Evolutionary conservation across 805 yeast species (phyloP).

Genomic region (Saturnispora diversa): DNA sequence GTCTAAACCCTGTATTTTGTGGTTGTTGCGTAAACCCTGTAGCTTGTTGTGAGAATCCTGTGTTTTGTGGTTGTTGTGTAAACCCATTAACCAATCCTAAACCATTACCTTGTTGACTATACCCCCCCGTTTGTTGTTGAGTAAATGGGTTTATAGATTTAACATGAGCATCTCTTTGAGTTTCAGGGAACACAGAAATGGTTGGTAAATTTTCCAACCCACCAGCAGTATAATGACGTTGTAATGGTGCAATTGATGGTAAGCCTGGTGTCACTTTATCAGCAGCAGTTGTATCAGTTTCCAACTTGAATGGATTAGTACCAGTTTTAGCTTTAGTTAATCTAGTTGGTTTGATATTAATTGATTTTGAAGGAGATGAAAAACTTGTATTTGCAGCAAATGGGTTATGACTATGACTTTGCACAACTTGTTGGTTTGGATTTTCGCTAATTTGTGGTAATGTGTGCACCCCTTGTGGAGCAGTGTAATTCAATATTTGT

Average conservation of each 20-base stretch:
- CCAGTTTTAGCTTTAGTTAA: conserved; percentile 34
- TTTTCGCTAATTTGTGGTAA: conserved; percentile 9
- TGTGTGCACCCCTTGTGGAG: conserved; percentile 7
- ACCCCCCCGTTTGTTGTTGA: neutral
- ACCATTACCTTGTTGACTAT: too few species aligned
- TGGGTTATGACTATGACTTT: conserved; percentile 6
- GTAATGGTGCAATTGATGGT: conserved; percentile 20
- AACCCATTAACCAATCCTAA: neutral
- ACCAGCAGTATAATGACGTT: conserved; percentile 55
- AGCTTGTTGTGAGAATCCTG: conserved; percentile 13
- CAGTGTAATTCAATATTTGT: conserved; percentile 6
- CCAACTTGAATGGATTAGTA: conserved; percentile 49
- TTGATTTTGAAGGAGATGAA: conserved; percentile 1
- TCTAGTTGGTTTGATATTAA: conserved; percentile 11
- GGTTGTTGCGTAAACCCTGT: conserved; percentile 12
- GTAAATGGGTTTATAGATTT: conserved; percentile 4
- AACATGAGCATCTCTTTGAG: conserved; percentile 25
- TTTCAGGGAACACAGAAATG: conserved; percentile 60
- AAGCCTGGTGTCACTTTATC: conserved; percentile 18
- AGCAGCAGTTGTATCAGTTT: conserved; percentile 15
- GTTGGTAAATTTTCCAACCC: conserved; percentile 64
- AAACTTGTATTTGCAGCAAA: conserved; percentile 5
- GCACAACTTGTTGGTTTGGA: too few species aligned
- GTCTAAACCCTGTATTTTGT: conserved; percentile 11
- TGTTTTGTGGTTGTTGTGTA: conserved; percentile 8